phyloP scores from a whole-genome alignment of 2,329 filamentous ascomycete genomes.

The Cordyceps cateniannulata region DNA sequence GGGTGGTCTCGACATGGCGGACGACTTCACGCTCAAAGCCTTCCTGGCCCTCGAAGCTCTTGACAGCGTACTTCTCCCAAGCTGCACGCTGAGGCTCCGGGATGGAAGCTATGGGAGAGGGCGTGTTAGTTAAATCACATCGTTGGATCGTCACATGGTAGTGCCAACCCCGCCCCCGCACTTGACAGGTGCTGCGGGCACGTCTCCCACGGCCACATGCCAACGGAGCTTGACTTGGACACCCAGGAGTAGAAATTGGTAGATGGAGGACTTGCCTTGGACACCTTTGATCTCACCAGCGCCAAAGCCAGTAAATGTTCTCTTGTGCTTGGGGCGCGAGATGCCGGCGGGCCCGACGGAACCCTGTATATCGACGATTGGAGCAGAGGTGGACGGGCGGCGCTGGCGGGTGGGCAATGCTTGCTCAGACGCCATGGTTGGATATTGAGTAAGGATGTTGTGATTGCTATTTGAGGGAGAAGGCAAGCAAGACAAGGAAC shows the following conservation, averaged over 20 bases:
- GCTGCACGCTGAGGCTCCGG: constrained; percentile 82
- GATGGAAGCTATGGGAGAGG: constrained; percentile 55
- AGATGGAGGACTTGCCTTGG: constrained; percentile 54
- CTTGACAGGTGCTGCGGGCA: background rate
- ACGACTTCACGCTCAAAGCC: constrained; percentile 85
- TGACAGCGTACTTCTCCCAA: constrained; percentile 59
- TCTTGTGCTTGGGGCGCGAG: constrained; percentile 87
- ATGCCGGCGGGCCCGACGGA: constrained; percentile 81
- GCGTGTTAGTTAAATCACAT: constrained; percentile 13
- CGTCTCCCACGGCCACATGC: background rate
- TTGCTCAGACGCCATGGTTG: constrained; percentile 29
- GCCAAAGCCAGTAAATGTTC: constrained; percentile 92
- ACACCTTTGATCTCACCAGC: constrained; percentile 87
- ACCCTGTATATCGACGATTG: constrained; percentile 79
- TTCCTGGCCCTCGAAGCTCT: constrained; percentile 70
- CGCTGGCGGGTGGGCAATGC: constrained; percentile 59
- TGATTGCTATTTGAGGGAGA: background rate
- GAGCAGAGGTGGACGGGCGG: constrained; percentile 72
- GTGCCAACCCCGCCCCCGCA: constrained; percentile 2
- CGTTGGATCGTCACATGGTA: background rate
- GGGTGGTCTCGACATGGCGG: constrained; percentile 89
- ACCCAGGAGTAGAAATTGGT: background rate
- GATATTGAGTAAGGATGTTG: background rate
- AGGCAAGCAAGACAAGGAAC: background rate
- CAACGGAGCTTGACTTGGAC: background rate